A percentile compares a stretch with the other conserved stretches of the same genome.
Evolutionary conservation across 768 basidiomycete genomes (phyloP).

Genomic region (Pleurotus sapidus): DNA sequence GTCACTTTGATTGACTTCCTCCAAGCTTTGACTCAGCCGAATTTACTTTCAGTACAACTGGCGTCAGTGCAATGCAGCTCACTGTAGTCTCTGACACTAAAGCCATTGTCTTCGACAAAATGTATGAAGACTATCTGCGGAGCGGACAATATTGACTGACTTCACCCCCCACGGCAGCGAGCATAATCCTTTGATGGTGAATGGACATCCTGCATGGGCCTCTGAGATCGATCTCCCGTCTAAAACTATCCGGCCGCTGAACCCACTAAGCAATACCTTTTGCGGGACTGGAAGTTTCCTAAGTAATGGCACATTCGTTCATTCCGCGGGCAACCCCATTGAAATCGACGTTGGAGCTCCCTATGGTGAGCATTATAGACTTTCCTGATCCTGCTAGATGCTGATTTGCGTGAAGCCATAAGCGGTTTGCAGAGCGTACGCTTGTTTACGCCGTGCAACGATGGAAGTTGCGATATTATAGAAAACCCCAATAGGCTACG

Average conservation of each 20-base stretch:
- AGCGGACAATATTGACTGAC: neutral
- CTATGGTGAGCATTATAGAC: neutral
- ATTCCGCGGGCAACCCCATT: constrained; percentile 13
- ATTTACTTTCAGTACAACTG: constrained; percentile 15
- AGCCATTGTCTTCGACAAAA: constrained; percentile 21
- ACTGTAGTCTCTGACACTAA: constrained; percentile 17
- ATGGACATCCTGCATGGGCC: constrained; percentile 45
- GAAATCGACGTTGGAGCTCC: neutral
- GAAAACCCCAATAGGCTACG: constrained; percentile 31
- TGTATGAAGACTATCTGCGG: constrained; percentile 9
- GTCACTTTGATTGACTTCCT: neutral
- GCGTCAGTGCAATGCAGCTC: constrained; percentile 21
- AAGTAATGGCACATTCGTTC: constrained; percentile 38
- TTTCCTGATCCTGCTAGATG: neutral
- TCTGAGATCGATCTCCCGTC: constrained; percentile 40
- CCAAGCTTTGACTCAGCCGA: neutral
- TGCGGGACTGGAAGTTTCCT: constrained; percentile 40
- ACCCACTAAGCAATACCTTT: constrained; percentile 34
- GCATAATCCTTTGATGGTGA: constrained; percentile 36
- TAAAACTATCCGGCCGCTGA: constrained; percentile 29
- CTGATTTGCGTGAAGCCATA: constrained; percentile 1
- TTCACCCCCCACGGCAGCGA: neutral
- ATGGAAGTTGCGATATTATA: constrained; percentile 29
- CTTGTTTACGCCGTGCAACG: constrained; percentile 36
- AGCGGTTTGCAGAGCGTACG: constrained; percentile 33